Conservation (phyloP, 2,329 filamentous ascomycete genomes). For the Monilinia aucupariae region DNA sequence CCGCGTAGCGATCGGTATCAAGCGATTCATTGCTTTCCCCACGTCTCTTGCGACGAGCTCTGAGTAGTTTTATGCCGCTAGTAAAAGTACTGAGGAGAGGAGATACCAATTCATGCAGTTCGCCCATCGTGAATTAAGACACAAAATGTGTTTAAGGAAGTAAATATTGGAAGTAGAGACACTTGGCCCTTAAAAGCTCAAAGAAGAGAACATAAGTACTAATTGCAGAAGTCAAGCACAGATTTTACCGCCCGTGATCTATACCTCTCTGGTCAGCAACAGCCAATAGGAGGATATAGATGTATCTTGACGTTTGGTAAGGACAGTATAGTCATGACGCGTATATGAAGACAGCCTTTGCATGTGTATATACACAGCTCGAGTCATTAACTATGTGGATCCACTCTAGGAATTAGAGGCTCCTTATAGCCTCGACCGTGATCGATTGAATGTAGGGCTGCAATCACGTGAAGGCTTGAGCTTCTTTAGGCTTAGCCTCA, state of each 20-base stretch:
- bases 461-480: no score
- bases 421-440: no score
- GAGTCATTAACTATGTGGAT: background rate
- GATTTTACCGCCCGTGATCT: constrained; percentile 6
- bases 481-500: no score
- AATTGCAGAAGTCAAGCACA: background rate
- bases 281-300: background rate
- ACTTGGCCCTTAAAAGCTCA: background rate
- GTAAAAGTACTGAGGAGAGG: constrained; percentile 45
- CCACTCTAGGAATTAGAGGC: no score
- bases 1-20: background rate
- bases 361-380: background rate
- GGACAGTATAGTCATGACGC: background rate
- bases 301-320: background rate
- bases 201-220: background rate
- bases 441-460: no score
- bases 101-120: constrained; percentile 42
- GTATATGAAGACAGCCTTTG: background rate
- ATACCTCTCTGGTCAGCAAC: background rate
- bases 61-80: constrained; percentile 32
- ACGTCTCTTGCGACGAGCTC: constrained; percentile 37
- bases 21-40: constrained; percentile 5
- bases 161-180: background rate
- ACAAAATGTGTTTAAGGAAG: background rate
- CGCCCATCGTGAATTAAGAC: constrained; percentile 34